Conservation (phyloP, 305 asterid genomes). For the Fraxinus angustifolia region DNA sequence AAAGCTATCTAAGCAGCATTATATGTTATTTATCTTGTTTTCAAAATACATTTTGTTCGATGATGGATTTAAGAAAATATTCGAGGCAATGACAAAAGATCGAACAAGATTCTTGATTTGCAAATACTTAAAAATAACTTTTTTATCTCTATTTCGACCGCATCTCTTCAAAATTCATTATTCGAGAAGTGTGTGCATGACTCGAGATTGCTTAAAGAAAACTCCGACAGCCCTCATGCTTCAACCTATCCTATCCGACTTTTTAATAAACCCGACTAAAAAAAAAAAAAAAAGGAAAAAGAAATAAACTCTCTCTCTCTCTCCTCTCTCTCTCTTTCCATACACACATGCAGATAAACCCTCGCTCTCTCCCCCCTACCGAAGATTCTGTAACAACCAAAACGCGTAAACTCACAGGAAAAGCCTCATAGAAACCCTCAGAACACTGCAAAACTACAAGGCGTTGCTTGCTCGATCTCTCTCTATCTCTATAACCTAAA, state of each 20-base stretch:
- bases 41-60: not conserved
- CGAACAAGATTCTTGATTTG: not conserved
- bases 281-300: no score
- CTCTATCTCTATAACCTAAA: not conserved
- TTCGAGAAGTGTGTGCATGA: not conserved
- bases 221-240: no score
- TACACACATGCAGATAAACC: not conserved
- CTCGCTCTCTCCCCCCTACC: not conserved
- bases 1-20: no score
- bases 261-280: no score
- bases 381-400: constrained; percentile 22
- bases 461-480: constrained; percentile 65
- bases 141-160: not conserved
- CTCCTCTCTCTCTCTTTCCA: not conserved
- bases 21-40: not conserved
- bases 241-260: no score
- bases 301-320: not conserved
- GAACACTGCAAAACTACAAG: constrained; percentile 20
- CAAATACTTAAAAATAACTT: not conserved
- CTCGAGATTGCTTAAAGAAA: not conserved
- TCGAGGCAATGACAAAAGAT: not conserved
- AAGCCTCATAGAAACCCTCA: constrained; percentile 20
- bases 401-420: constrained; percentile 33
- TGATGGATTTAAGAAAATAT: no score
- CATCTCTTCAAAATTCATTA: not conserved